A percentile compares a stretch with the other conserved stretches of the same genome.
Evolutionary conservation across 2,329 filamentous ascomycete genomes (phyloP).

Genomic region (Xylaria sp.): DNA sequence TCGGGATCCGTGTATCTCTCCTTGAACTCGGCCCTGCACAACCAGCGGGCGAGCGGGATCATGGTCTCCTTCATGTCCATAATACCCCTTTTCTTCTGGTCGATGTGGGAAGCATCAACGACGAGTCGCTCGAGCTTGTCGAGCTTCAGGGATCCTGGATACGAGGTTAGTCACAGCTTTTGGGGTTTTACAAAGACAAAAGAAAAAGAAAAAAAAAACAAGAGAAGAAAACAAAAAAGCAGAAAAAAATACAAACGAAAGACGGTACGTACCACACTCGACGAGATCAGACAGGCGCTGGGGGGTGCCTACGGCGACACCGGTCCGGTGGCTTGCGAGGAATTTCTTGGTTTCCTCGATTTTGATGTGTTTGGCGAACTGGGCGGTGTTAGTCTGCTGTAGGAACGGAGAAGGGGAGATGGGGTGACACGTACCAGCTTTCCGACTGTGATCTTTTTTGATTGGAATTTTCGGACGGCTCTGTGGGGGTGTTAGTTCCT

Average conservation of each 20-base stretch:
- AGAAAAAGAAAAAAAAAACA: no score
- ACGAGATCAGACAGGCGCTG: conserved; percentile 75
- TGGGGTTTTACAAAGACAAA: no score
- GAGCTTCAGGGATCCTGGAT: conserved; percentile 60
- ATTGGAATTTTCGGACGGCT: conserved; percentile 70
- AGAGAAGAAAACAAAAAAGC: no score
- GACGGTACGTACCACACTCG: conserved; percentile 58
- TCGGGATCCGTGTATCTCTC: conserved; percentile 59
- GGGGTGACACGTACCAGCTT: conserved; percentile 58
- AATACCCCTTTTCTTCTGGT: conserved; percentile 89
- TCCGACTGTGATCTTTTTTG: conserved; percentile 69
- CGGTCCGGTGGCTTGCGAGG: conserved; percentile 64
- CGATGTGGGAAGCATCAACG: conserved; percentile 86
- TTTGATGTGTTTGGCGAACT: conserved; percentile 98
- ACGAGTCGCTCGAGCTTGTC: conserved; percentile 72
- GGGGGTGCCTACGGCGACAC: conserved; percentile 87
- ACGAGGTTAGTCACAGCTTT: no score
- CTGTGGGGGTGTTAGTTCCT: conserved; percentile 35
- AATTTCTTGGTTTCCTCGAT: conserved; percentile 77
- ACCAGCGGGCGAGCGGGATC: conserved; percentile 69
- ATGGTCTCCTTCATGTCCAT: conserved; percentile 94
- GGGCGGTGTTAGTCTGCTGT: conserved; percentile 13
- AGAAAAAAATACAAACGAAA: no score
- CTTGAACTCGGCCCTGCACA: conserved; percentile 66
- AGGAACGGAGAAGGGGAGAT: neutral